Evolutionary conservation across 495 filamentous ascomycete species (phyloP).

Genomic region (Aspergillus wentii): DNA sequence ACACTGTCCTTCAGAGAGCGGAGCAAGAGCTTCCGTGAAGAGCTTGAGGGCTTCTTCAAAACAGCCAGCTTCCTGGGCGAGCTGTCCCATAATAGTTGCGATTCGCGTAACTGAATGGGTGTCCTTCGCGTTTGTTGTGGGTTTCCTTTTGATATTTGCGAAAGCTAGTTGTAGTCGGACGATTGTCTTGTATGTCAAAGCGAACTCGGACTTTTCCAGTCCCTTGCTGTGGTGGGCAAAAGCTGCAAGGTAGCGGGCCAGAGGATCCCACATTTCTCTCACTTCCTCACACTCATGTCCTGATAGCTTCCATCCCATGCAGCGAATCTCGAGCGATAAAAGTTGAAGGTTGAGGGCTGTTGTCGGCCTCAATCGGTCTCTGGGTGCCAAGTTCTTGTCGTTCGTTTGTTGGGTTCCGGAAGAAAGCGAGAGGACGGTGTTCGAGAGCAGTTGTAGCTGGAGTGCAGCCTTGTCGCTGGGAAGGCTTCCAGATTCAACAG

Average conservation of each 20-base stretch:
- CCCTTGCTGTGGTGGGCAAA: constrained; percentile 53
- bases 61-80: constrained; percentile 41
- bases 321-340: constrained; percentile 60
- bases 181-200: constrained; percentile 27
- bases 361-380: constrained; percentile 52
- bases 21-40: constrained; percentile 27
- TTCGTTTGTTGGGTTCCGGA: constrained; percentile 28
- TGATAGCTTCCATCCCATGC: constrained; percentile 66
- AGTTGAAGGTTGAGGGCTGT: constrained; percentile 60
- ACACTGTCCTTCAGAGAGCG: constrained; percentile 27
- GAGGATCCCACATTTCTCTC: constrained; percentile 66
- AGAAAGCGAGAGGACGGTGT: constrained; percentile 59
- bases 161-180: constrained; percentile 34
- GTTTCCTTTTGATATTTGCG: constrained; percentile 22
- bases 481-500: constrained; percentile 38
- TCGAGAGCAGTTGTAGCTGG: constrained; percentile 67
- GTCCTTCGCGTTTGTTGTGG: constrained; percentile 16
- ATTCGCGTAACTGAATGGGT: constrained; percentile 27
- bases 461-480: constrained; percentile 56
- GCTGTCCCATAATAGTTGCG: constrained; percentile 33
- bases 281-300: constrained; percentile 62
- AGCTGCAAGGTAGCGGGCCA: constrained; percentile 57
- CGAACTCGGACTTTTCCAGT: constrained; percentile 37
- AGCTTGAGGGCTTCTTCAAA: constrained; percentile 39
- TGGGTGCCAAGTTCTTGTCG: constrained; percentile 37